Evolutionary conservation across 192 early-diverging fungal species (phyloP).

Genomic region (Mortierella antarctica): DNA sequence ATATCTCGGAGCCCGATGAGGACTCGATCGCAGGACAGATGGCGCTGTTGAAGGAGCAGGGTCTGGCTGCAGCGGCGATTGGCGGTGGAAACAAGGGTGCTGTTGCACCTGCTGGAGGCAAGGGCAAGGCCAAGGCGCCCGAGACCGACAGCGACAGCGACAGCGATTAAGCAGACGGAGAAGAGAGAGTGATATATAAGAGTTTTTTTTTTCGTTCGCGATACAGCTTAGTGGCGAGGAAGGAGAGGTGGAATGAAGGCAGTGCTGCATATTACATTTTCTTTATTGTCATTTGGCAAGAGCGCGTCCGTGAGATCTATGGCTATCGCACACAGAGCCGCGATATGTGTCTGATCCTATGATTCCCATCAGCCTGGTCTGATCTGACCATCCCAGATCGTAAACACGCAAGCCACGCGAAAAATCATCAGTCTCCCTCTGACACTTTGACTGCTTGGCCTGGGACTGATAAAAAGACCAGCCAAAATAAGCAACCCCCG

Average conservation of each 20-base stretch:
- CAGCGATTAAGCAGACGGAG: conserved; percentile 12
- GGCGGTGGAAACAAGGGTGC: conserved; percentile 47
- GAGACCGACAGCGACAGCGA: conserved; percentile 50
- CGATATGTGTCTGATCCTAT: too few relatives aligned
- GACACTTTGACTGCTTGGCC: too few relatives aligned
- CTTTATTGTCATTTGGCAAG: neutral
- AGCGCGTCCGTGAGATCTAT: too few relatives aligned
- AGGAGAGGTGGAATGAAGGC: neutral
- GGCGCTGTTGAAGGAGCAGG: conserved; percentile 87
- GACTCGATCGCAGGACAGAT: conserved; percentile 97
- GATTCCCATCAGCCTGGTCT: too few relatives aligned
- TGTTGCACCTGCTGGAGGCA: conserved; percentile 7
- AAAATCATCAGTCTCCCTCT: too few relatives aligned
- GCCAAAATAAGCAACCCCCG: too few relatives aligned
- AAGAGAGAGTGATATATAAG: neutral
- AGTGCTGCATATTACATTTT: conserved; percentile 9
- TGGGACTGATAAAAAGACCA: too few relatives aligned
- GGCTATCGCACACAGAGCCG: too few relatives aligned
- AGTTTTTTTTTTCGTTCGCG: neutral
- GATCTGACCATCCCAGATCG: too few relatives aligned
- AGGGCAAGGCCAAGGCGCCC: conserved; percentile 44
- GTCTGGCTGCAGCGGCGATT: conserved; percentile 62
- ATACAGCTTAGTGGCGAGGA: neutral
- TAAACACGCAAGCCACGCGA: too few relatives aligned
- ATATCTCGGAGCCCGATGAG: conserved; percentile 97